A percentile compares a stretch with the other conserved stretches of the same genome.
These are phyloP conservation scores for Copromyces sp. DNA, from an alignment of 495 filamentous ascomycete genomes.

Conservation along the genomic window DNA sequence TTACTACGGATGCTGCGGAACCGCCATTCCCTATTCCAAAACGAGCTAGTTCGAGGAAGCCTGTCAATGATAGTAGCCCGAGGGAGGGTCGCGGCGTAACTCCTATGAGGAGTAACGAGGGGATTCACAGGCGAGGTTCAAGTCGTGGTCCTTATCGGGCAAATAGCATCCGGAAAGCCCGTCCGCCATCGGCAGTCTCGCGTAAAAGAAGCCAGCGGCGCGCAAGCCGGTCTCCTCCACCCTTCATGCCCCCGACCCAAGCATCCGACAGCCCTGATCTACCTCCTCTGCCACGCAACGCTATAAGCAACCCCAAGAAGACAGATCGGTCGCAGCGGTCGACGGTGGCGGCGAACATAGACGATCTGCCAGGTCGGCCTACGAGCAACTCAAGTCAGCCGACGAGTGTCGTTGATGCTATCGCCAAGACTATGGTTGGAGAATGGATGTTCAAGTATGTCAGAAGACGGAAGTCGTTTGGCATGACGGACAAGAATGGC, in stretches of 20 bases:
- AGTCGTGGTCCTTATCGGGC: slow-evolving; percentile 34
- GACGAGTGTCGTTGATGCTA: slow-evolving; percentile 88
- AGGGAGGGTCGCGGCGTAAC: slow-evolving; percentile 64
- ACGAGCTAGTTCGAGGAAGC: slow-evolving; percentile 74
- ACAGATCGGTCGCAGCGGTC: slow-evolving; percentile 43
- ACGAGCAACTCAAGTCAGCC: slow-evolving; percentile 52
- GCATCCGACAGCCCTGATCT: slow-evolving; percentile 59
- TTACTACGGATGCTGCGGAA: slow-evolving; percentile 47
- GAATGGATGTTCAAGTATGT: slow-evolving; percentile 99
- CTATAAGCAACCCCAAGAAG: slow-evolving; percentile 50
- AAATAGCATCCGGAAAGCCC: slow-evolving; percentile 65
- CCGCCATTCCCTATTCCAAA: slow-evolving; percentile 89
- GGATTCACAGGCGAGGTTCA: slow-evolving; percentile 31
- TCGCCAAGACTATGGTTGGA: slow-evolving; percentile 96
- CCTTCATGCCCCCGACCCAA: slow-evolving; percentile 54
- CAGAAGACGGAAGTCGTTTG: slow-evolving; percentile 83
- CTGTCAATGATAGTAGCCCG: slow-evolving; percentile 51
- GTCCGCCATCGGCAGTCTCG: slow-evolving; percentile 67
- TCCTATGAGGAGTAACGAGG: slow-evolving; percentile 48
- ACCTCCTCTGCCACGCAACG: slow-evolving; percentile 64
- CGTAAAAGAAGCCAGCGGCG: slow-evolving; percentile 37
- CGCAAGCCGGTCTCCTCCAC: slow-evolving; percentile 53
- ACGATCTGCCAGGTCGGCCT: slow-evolving; percentile 40
- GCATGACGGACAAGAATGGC: slow-evolving; percentile 55
- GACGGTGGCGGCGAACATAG: slow-evolving; percentile 45